Conservation (phyloP, 768 basidiomycete genomes). For the Lyophyllum atratum region DNA sequence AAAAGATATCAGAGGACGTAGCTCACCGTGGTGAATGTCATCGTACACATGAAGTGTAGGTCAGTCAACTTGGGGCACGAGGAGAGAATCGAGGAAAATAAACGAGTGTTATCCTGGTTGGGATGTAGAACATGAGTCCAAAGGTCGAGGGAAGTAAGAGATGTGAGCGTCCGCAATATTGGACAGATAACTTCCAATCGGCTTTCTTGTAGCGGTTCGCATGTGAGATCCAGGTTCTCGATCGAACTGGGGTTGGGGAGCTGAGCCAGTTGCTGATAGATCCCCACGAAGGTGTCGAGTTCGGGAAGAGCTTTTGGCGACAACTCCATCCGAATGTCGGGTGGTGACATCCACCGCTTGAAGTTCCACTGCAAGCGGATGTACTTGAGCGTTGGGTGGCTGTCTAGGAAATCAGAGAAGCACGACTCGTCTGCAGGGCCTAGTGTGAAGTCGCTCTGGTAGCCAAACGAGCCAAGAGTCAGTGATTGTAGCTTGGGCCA, state of each 20-base stretch:
- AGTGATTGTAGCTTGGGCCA: constrained; percentile 45
- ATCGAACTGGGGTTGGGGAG: constrained; percentile 37
- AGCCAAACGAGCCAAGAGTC: constrained; percentile 53
- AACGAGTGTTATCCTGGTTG: constrained; percentile 30
- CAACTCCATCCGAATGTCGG: constrained; percentile 34
- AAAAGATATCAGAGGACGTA: neutral
- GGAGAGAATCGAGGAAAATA: constrained; percentile 37
- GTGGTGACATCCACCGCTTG: constrained; percentile 50
- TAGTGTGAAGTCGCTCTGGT: constrained; percentile 44
- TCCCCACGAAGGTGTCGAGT: constrained; percentile 45
- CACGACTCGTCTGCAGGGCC: constrained; percentile 30
- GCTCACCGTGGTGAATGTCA: constrained; percentile 42
- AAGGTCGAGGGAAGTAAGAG: constrained; percentile 44
- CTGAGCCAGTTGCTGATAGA: constrained; percentile 47
- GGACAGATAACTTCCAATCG: constrained; percentile 34
- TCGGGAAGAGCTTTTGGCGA: constrained; percentile 29
- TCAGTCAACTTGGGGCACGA: constrained; percentile 43
- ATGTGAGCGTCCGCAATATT: constrained; percentile 35
- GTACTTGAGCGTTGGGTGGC: constrained; percentile 39
- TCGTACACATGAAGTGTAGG: constrained; percentile 55
- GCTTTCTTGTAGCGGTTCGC: constrained; percentile 46
- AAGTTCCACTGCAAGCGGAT: constrained; percentile 53
- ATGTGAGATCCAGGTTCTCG: constrained; percentile 47
- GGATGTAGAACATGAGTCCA: constrained; percentile 45
- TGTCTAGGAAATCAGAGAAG: constrained; percentile 39